Evolutionary conservation across 352 stramenopile species (phyloP), one percentile per base, ranked within the genome.

Genomic region (Globisporangium echinulatum): DNA sequence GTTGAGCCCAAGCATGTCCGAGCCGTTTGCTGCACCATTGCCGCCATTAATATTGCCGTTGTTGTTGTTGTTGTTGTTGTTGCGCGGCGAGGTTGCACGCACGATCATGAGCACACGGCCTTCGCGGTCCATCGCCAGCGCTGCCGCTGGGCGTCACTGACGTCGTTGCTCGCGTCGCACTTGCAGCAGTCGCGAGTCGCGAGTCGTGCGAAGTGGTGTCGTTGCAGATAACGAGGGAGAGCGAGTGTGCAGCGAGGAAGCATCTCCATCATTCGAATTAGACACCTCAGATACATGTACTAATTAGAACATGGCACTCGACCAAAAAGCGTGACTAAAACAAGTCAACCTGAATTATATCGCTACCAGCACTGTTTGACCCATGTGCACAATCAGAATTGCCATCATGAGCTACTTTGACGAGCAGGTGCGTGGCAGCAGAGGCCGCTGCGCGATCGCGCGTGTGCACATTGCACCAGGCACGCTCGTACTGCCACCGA

Each of bases 41-140:
- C 5, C 55, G 48, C 38, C 54, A 25, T 8, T 52, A 19, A 39
- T 57, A 8, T 50, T 37, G 48, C 39, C 54, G 48, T 7, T 25
- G 13, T 14, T 54, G 49, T 19, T 55, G 39, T 44, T 55, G 39
- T 44, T 19, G 17, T 19, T 47, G 52, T 46, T 49, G 52, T 67
- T 73, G 15, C 80, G 77, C n/a, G 77, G 79, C 25, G 77, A 85
- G 55, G 75, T 79, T 50, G 82, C 72, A 43, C 78, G 79, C 57
- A 90, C 82, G 69, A 92, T 88, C 82, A 92, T 92, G 17, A 92
- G 66, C 52, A 92, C 82, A 68, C 78, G 79, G 43, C 75, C 72
- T 53, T 79, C 74, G 43, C 65, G 67, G 67, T 77, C 72, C 50
- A 63, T 71, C 25, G 42, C 42, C 42, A 14, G 6, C 15, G 9